Base-by-base conservation (phyloP, 2,329 filamentous ascomycete genomes). In the Cordyceps militaris region DNA sequence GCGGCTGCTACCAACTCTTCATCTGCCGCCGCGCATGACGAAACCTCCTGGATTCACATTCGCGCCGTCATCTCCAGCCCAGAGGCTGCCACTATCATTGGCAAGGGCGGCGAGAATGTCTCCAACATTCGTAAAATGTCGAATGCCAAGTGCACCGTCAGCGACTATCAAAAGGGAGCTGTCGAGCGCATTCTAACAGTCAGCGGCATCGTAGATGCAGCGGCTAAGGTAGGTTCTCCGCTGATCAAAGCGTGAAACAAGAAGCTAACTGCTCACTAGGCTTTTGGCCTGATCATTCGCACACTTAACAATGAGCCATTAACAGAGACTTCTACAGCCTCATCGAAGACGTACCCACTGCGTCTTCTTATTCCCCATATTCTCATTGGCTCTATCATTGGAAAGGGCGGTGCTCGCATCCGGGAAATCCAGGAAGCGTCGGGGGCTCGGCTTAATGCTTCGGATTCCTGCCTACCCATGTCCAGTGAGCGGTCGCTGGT, bases 401-500 rank as follows among this genome's bases (percentile, higher is more conserved):
- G 94, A 67, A 99, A 99, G 78, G 91, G 88, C 62, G 94, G 94
- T 64, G 89, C 92, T 60, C 87, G 94, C 63, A 99, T 99, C 71
- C 91, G 94, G 63, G 94, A 99, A 76, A 99, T 99, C 61, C 94
- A 99, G 73, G 94, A 99, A 71, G 92, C 92, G 21, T 99, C 94
- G 16, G 95, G 95, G 60, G 94, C 94, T 56, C 88, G 95, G 61
- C 83, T 99, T 47, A 99, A 99, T 73, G 94, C 94, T 26, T 99
- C 94, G 7, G 94, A 97, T 72, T 88, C 91, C 5, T 96, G 92
- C 70, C 82, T 99, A 57, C 94, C 94, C 50, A 82, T 97, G 61
- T 99, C 94, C 19, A 96, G 91, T 60, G 94, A 99, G 76, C 89
- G 94, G 49, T 97, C 94, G n/a, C 83, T 99, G 50, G 93, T 99